Evolutionary conservation across 768 basidiomycete genomes (phyloP).

Genomic region (Sporobolomyces pararoseus): DNA sequence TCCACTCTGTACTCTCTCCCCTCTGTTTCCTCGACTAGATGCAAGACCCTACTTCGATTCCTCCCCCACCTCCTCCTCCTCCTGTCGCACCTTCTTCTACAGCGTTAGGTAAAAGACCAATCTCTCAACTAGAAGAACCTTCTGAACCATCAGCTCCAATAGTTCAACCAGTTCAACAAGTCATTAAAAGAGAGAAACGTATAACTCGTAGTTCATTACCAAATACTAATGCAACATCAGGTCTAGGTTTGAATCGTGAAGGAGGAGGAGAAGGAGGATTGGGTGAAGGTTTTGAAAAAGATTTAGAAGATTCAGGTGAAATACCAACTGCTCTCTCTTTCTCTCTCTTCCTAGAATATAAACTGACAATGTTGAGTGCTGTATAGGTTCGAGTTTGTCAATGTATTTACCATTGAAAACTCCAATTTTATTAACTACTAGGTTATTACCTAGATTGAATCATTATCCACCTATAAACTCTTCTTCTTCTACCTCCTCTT

Average conservation of each 20-base stretch:
- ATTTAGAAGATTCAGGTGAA: not conserved
- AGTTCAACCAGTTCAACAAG: not conserved
- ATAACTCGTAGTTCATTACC: conserved; percentile 16
- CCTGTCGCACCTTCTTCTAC: not conserved
- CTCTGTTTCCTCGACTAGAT: too few relatives aligned
- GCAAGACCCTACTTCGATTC: not conserved
- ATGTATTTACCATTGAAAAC: conserved; percentile 20
- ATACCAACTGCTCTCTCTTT: not conserved
- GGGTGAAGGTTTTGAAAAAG: not conserved
- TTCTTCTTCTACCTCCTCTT: not conserved
- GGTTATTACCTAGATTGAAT: not conserved
- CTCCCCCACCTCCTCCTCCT: not conserved
- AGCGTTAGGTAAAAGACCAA: conserved; percentile 26
- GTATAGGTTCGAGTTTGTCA: not conserved
- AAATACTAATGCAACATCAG: not conserved
- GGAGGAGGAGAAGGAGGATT: not conserved
- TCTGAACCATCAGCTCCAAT: not conserved
- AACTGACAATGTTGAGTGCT: not conserved
- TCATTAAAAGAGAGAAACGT: conserved; percentile 4
- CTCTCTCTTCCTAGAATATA: too few relatives aligned
- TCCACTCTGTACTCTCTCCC: too few relatives aligned
- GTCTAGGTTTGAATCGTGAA: too few relatives aligned
- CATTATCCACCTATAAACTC: conserved; percentile 8
- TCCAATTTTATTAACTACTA: conserved; percentile 29
- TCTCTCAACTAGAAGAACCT: too few relatives aligned